phyloP scores from a whole-genome alignment of 1,139 yeast genomes.

The Geotrichum australiense region DNA sequence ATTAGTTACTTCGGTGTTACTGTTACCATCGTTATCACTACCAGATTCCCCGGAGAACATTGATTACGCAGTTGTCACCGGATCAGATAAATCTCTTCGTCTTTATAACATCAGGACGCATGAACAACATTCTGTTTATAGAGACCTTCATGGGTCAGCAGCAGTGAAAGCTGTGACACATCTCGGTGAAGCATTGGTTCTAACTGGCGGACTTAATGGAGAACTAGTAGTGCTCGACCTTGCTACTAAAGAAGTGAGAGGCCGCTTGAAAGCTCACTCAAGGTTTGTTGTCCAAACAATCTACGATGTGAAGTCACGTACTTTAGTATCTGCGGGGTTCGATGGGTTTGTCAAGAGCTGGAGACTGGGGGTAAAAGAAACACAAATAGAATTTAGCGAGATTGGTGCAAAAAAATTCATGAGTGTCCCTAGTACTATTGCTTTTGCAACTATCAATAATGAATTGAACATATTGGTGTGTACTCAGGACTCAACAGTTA shows the following conservation, averaged over 20 bases:
- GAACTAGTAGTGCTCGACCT: slow-evolving; percentile 12
- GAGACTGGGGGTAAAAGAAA: not conserved
- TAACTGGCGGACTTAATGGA: slow-evolving; percentile 18
- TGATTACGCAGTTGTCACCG: slow-evolving; percentile 3
- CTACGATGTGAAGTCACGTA: slow-evolving; percentile 1
- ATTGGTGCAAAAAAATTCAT: slow-evolving; percentile 11
- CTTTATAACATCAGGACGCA: slow-evolving; percentile 5
- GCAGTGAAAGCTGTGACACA: slow-evolving; percentile 11
- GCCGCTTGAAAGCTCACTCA: slow-evolving; percentile 10
- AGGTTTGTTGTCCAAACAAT: slow-evolving; percentile 10
- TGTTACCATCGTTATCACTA: not conserved
- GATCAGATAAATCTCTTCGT: slow-evolving; percentile 14
- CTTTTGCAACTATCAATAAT: slow-evolving; percentile 4
- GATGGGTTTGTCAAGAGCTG: slow-evolving; percentile 13
- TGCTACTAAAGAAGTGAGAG: slow-evolving; percentile 5
- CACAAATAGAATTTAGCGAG: slow-evolving; percentile 5
- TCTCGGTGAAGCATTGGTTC: slow-evolving; percentile 6
- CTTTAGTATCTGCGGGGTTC: slow-evolving; percentile 12
- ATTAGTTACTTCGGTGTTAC: slow-evolving; percentile 12
- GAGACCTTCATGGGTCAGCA: slow-evolving; percentile 12
- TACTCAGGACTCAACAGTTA: slow-evolving; percentile 16
- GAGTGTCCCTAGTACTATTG: slow-evolving; percentile 16
- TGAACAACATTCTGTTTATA: slow-evolving; percentile 5
- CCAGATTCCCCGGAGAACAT: not conserved
- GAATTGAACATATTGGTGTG: slow-evolving; percentile 9